Conservation (phyloP, 2,329 filamentous ascomycete species). For the Zymoseptoria passerinii region DNA sequence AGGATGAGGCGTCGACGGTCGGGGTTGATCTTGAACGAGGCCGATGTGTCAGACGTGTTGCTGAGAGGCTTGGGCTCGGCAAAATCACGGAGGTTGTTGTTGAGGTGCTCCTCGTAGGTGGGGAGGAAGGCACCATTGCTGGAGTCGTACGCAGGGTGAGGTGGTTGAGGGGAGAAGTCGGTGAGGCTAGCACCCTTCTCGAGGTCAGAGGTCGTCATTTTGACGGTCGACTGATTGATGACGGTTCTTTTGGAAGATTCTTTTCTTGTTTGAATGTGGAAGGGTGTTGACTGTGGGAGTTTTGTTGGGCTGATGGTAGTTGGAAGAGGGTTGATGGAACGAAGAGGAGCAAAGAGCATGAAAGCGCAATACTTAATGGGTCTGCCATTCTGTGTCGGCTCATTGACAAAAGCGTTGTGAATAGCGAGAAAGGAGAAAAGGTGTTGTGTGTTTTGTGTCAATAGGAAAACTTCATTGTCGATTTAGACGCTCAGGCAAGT, state of each 20-base stretch:
- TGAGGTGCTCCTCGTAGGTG: conserved; percentile 12
- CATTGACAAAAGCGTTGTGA: conserved; percentile 3
- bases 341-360: not conserved
- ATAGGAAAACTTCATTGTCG: not conserved
- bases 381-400: not conserved
- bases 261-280: not conserved
- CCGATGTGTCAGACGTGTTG: not conserved
- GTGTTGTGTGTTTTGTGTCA: not conserved
- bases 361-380: not conserved
- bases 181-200: conserved; percentile 7
- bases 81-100: conserved; percentile 7
- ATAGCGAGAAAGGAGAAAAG: not conserved
- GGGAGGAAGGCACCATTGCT: conserved; percentile 3
- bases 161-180: not conserved
- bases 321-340: not conserved
- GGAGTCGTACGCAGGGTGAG: not conserved
- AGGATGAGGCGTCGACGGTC: not conserved
- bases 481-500: not conserved
- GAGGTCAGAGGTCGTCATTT: conserved; percentile 5
- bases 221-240: not conserved
- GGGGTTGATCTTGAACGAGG: not conserved
- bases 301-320: not conserved
- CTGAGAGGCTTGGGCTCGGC: not conserved
- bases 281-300: not conserved
- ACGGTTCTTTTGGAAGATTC: not conserved